These are phyloP conservation scores for Phaeotremella skinneri DNA, from an alignment of 768 basidiomycete species.

Conservation along the genomic window DNA sequence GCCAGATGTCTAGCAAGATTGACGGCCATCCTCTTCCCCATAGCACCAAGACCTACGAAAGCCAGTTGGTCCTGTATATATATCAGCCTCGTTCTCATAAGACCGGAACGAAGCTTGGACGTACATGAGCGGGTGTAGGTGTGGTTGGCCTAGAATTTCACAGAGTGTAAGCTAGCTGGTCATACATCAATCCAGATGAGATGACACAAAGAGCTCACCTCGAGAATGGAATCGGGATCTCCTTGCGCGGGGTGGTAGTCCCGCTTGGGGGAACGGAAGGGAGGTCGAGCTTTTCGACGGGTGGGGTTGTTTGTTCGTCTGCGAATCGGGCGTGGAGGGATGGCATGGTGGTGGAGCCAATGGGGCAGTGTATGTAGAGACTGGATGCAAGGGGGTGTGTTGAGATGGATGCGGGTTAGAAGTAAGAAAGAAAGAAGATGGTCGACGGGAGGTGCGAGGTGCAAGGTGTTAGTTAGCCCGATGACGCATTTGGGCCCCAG, in stretches of 20 bases:
- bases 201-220: constrained; percentile 22
- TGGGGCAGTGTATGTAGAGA: constrained; percentile 1
- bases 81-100: constrained; percentile 4
- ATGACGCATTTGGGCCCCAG: too few relatives aligned
- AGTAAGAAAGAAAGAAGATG: too few relatives aligned
- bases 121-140: constrained; percentile 42
- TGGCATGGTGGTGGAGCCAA: constrained; percentile 19
- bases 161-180: not conserved
- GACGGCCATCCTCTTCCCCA: constrained; percentile 73
- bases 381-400: too few relatives aligned
- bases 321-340: constrained; percentile 18
- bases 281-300: constrained; percentile 21
- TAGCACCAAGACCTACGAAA: constrained; percentile 56
- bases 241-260: constrained; percentile 3
- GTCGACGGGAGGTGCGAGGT: too few relatives aligned
- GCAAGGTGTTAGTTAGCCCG: too few relatives aligned
- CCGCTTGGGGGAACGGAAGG: constrained; percentile 1
- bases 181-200: not conserved
- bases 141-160: constrained; percentile 37
- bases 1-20: constrained; percentile 65
- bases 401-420: too few relatives aligned
- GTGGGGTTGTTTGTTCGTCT: constrained; percentile 23
- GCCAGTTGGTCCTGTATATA: constrained; percentile 54
- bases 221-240: constrained; percentile 44
- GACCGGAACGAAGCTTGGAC: constrained; percentile 5